A percentile compares a stretch with the other conserved stretches of the same genome.
These are phyloP conservation scores for Arthrocladium fulminans DNA, from an alignment of 2,329 filamentous ascomycete genomes.

Conservation along the genomic window DNA sequence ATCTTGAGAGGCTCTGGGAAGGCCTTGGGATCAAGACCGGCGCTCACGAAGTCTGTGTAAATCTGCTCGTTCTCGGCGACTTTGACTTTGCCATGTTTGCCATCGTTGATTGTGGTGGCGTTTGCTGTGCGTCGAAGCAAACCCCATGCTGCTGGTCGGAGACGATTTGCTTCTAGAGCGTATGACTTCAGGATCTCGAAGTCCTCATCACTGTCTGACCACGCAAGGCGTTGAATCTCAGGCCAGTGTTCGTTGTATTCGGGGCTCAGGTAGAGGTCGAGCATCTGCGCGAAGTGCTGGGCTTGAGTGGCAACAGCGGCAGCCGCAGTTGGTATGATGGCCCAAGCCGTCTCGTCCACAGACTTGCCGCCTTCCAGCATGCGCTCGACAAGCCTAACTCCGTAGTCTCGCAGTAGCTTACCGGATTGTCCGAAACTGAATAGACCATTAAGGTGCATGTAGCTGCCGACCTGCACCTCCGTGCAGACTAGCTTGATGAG, in stretches of 20 bases:
- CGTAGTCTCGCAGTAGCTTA: slow-evolving; percentile 42
- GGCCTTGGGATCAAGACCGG: slow-evolving; percentile 29
- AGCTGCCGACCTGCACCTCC: slow-evolving; percentile 26
- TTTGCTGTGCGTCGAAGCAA: slow-evolving; percentile 18
- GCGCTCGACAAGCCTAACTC: slow-evolving; percentile 47
- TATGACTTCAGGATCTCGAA: slow-evolving; percentile 24
- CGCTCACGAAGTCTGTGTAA: slow-evolving; percentile 24
- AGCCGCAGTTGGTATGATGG: slow-evolving; percentile 49
- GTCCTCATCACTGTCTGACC: slow-evolving; percentile 20
- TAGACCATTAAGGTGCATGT: slow-evolving; percentile 29
- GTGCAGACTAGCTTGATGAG: slow-evolving; percentile 21
- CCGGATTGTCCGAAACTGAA: slow-evolving; percentile 18
- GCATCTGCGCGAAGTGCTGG: slow-evolving; percentile 48
- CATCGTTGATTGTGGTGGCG: slow-evolving; percentile 17
- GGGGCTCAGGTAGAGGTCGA: slow-evolving; percentile 49
- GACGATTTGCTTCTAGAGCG: slow-evolving; percentile 22
- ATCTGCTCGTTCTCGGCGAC: slow-evolving; percentile 17
- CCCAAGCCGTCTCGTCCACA: slow-evolving; percentile 46
- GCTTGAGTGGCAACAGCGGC: slow-evolving; percentile 50
- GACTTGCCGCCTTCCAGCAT: slow-evolving; percentile 41
- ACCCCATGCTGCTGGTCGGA: slow-evolving; percentile 21
- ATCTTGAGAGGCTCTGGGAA: slow-evolving; percentile 37
- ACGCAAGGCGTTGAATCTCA: slow-evolving; percentile 22
- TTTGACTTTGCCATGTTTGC: slow-evolving; percentile 12
- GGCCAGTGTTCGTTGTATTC: slow-evolving; percentile 25